Conservation (phyloP, 2,329 filamentous ascomycete genomes). For the Fusarium oxysporum region DNA sequence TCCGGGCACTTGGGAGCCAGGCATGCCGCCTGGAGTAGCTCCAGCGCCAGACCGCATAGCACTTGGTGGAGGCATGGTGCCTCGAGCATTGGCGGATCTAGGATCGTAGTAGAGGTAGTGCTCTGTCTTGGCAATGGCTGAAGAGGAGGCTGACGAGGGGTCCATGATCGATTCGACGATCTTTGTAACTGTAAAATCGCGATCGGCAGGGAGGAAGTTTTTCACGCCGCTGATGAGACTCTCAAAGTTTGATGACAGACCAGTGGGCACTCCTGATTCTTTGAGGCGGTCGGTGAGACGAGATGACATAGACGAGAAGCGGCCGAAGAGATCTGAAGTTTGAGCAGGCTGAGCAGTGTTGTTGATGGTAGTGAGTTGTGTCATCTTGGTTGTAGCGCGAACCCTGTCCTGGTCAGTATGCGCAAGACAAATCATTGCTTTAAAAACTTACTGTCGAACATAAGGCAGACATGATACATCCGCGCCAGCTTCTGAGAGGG, state of each 20-base stretch:
- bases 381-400: constrained; percentile 96
- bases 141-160: constrained; percentile 86
- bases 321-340: constrained; percentile 86
- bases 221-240: constrained; percentile 96
- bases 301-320: constrained; percentile 91
- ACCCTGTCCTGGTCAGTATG: constrained; percentile 65
- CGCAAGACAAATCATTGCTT: not conserved
- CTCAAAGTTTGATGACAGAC: constrained; percentile 83
- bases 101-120: constrained; percentile 98
- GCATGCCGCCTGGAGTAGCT: constrained; percentile 61
- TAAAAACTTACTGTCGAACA: constrained; percentile 76
- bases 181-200: constrained; percentile 95
- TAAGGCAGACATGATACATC: constrained; percentile 85
- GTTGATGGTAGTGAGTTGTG: constrained; percentile 93
- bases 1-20: constrained; percentile 66
- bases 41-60: constrained; percentile 61
- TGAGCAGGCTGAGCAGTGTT: constrained; percentile 71
- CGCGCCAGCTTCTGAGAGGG: constrained; percentile 78
- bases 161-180: constrained; percentile 99
- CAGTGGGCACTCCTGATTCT: constrained; percentile 81
- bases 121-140: constrained; percentile 95
- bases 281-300: constrained; percentile 94
- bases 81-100: constrained; percentile 89
- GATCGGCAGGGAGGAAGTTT: constrained; percentile 96
- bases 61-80: constrained; percentile 87